Conservation (phyloP, 2,329 filamentous ascomycete species). For the Fusarium penzigii region DNA sequence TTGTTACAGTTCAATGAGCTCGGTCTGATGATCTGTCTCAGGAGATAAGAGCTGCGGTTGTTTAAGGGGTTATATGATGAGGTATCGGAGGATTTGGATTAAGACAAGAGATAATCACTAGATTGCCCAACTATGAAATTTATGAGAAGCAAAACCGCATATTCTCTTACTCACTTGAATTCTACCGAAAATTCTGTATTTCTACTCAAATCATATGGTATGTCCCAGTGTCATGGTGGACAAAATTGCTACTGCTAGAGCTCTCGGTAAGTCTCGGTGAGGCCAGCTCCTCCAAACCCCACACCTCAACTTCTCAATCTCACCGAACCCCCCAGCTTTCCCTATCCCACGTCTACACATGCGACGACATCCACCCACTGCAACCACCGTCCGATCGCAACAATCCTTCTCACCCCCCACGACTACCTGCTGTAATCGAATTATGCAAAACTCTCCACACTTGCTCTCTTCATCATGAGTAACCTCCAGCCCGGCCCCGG, state of each 20-base stretch:
- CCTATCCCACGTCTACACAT: constrained; percentile 24
- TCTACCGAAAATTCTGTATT: neutral
- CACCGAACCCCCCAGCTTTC: constrained; percentile 6
- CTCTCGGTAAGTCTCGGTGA: constrained; percentile 26
- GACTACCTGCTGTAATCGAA: constrained; percentile 5
- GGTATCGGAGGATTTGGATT: neutral
- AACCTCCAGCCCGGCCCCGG: constrained; percentile 50
- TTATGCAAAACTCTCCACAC: constrained; percentile 17
- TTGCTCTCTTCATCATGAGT: constrained; percentile 42
- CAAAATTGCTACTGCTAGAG: constrained; percentile 8
- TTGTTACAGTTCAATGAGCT: constrained; percentile 48
- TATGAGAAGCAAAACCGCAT: neutral
- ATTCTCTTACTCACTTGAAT: neutral
- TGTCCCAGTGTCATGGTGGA: too few species aligned
- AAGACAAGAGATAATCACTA: neutral
- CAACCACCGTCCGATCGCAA: constrained; percentile 1
- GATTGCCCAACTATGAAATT: neutral
- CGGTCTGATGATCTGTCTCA: too few species aligned
- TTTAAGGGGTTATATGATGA: neutral
- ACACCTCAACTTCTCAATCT: constrained; percentile 19
- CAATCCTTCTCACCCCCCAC: neutral
- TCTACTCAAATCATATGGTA: neutral
- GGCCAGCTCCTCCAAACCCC: constrained; percentile 18
- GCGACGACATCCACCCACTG: constrained; percentile 8
- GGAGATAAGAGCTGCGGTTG: neutral